Evolutionary conservation across 805 yeast species (phyloP).

Genomic region (Torulaspora indica): DNA sequence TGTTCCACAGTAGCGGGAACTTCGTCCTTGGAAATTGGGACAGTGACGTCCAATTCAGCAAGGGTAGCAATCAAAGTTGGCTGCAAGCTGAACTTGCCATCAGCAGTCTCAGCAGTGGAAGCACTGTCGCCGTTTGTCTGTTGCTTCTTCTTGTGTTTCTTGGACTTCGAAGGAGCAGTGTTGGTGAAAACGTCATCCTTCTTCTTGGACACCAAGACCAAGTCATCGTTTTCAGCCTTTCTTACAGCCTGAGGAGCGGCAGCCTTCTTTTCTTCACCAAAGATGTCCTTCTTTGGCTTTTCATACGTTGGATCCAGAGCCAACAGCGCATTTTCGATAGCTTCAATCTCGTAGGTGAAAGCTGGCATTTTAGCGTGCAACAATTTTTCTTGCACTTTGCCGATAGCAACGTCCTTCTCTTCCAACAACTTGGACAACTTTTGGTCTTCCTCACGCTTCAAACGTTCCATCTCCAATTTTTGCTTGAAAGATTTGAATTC

Average conservation of each 20-base stretch:
- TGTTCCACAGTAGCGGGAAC: conserved; percentile 58
- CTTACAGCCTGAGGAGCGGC: conserved; percentile 47
- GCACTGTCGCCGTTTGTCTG: conserved; percentile 22
- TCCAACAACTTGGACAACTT: conserved; percentile 43
- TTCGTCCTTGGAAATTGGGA: conserved; percentile 75
- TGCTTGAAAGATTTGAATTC: conserved; percentile 67
- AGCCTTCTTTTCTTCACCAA: conserved; percentile 32
- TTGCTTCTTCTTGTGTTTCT: conserved; percentile 50
- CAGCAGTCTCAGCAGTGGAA: conserved; percentile 17
- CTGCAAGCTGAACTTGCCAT: conserved; percentile 62
- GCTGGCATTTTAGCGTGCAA: conserved; percentile 78
- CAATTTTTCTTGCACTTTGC: conserved; percentile 64
- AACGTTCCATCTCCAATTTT: conserved; percentile 67
- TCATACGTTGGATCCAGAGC: conserved; percentile 77
- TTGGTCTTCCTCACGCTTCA: conserved; percentile 56
- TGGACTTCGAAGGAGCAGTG: conserved; percentile 45
- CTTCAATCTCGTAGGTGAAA: conserved; percentile 68
- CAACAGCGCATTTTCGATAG: conserved; percentile 65
- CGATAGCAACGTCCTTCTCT: conserved; percentile 49
- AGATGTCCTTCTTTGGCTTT: conserved; percentile 43
- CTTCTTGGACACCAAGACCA: conserved; percentile 44
- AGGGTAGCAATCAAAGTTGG: conserved; percentile 74
- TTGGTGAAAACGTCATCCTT: conserved; percentile 50
- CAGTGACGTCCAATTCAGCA: conserved; percentile 66
- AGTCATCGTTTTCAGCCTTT: conserved; percentile 58